phyloP scores from a whole-genome alignment of 345 rosid genomes.

The Citrus sinensis region DNA sequence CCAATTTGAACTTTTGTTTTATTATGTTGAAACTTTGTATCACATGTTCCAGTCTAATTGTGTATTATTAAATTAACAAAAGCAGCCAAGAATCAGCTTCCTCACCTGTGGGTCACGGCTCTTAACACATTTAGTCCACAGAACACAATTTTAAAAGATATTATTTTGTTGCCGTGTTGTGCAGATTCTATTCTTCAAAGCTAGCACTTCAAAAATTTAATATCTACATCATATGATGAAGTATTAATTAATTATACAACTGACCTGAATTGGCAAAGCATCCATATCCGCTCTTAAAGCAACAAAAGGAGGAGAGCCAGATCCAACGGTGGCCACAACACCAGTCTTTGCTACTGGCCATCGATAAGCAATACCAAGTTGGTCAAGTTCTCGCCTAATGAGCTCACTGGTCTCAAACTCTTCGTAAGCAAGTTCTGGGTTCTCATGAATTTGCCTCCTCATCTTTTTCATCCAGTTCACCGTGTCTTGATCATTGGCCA shows the following conservation, averaged over 20 bases:
- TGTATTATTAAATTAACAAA: background rate
- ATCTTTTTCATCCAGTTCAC: slow-evolving; percentile 41
- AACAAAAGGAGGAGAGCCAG: slow-evolving; percentile 53
- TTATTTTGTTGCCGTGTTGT: background rate
- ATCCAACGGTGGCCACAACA: slow-evolving; percentile 52
- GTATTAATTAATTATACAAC: background rate
- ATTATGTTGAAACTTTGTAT: background rate
- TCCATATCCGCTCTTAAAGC: slow-evolving; percentile 77
- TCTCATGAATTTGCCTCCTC: slow-evolving; percentile 53
- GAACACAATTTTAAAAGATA: background rate
- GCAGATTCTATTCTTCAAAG: background rate
- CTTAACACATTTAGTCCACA: background rate
- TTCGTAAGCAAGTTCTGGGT: slow-evolving; percentile 61
- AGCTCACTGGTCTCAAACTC: slow-evolving; percentile 54
- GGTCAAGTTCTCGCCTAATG: slow-evolving; percentile 51
- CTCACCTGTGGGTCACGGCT: background rate
- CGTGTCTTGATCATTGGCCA: slow-evolving; percentile 33
- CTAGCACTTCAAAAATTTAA: too few species aligned
- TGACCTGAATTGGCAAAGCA: slow-evolving; percentile 67
- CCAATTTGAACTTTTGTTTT: background rate
- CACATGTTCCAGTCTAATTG: background rate
- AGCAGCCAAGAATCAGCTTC: background rate
- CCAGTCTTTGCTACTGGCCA: slow-evolving; percentile 66
- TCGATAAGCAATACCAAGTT: slow-evolving; percentile 42
- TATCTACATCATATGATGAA: background rate